Evolutionary conservation across 1,284 basidiomycete genomes (phyloP).

Genomic region (Puccinia novopanici): DNA sequence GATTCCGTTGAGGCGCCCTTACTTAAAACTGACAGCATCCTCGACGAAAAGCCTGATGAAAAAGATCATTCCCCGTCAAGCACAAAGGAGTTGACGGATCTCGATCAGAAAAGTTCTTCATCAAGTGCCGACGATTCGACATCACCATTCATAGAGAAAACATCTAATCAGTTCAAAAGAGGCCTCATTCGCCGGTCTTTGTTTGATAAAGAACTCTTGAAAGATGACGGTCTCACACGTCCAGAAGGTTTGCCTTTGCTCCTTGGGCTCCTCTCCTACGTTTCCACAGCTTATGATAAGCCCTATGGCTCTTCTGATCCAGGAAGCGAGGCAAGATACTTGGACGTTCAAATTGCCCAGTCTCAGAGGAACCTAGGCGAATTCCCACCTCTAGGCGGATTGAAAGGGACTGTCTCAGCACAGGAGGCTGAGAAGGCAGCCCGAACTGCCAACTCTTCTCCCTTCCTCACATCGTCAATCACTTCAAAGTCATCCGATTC

Average conservation of each 20-base stretch:
- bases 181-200: conserved; percentile 10
- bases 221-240: neutral
- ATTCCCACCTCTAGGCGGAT: conserved; percentile 17
- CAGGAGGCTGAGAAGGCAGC: neutral
- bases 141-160: neutral
- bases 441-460: neutral
- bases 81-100: too few species aligned
- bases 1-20: neutral
- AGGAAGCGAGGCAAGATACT: neutral
- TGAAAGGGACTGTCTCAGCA: conserved; percentile 3
- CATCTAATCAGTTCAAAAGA: neutral
- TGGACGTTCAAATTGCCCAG: neutral
- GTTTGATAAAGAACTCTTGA: neutral
- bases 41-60: neutral
- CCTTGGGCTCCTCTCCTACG: neutral
- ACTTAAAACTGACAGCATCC: neutral
- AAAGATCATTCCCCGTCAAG: neutral
- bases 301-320: neutral
- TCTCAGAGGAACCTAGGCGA: conserved; percentile 10
- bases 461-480: neutral
- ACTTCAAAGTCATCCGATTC: neutral
- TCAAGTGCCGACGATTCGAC: neutral
- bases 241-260: neutral
- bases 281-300: neutral
- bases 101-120: neutral